phyloP scores from a whole-genome alignment of 2,329 filamentous ascomycete species.

The Kalmusia sp. region DNA sequence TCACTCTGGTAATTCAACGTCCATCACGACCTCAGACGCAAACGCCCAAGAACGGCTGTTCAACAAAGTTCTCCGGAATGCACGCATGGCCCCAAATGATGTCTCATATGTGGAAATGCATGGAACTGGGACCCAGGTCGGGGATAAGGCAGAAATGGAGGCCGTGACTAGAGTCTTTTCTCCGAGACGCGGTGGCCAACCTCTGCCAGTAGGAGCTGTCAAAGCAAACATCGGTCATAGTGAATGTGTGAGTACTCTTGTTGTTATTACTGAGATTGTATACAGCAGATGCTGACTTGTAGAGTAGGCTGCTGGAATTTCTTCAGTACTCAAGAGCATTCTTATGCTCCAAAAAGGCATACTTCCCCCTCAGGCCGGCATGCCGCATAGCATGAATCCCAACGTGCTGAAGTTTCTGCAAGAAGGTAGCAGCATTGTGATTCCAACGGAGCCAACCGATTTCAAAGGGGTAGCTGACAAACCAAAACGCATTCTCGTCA shows the following conservation, averaged over 20 bases:
- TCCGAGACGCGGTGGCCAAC: not conserved
- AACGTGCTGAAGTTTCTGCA: too few species aligned
- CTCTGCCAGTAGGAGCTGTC: slow-evolving; percentile 28
- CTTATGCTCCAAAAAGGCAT: too few species aligned
- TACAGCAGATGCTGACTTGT: too few species aligned
- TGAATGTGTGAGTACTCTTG: slow-evolving; percentile 32
- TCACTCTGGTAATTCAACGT: slow-evolving; percentile 38
- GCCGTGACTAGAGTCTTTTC: slow-evolving; percentile 20
- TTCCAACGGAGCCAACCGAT: slow-evolving; percentile 30
- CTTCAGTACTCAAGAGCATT: too few species aligned
- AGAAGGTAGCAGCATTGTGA: too few species aligned
- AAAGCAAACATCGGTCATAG: slow-evolving; percentile 42
- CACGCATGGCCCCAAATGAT: slow-evolving; percentile 39
- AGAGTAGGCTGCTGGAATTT: too few species aligned
- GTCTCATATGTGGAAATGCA: slow-evolving; percentile 35
- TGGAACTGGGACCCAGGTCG: slow-evolving; percentile 37
- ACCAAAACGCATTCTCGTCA: slow-evolving; percentile 50
- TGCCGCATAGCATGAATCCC: too few species aligned
- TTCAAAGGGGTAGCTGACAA: too few species aligned
- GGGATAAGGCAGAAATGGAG: slow-evolving; percentile 26
- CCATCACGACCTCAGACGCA: slow-evolving; percentile 28
- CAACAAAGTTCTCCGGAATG: slow-evolving; percentile 28
- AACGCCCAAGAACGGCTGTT: slow-evolving; percentile 21
- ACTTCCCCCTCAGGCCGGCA: too few species aligned
- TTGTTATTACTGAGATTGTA: too few species aligned